phyloP scores from a whole-genome alignment of 2,329 filamentous ascomycete species.

The Clarireedia paspali region DNA sequence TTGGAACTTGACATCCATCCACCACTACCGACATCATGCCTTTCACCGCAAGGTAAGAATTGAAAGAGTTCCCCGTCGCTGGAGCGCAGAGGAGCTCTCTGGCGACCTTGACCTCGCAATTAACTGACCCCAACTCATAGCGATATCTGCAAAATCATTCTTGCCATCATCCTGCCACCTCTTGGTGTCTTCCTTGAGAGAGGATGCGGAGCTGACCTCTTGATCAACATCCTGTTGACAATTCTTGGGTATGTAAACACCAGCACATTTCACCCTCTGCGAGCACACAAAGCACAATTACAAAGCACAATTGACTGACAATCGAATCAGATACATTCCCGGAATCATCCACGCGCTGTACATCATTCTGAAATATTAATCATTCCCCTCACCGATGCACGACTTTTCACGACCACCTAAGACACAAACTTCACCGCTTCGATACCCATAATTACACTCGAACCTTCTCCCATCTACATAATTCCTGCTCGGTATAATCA shows the following conservation, averaged over 20 bases:
- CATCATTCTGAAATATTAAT: conserved; percentile 82
- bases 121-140: conserved; percentile 33
- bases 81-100: background rate
- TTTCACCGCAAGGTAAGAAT: conserved; percentile 48
- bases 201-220: conserved; percentile 75
- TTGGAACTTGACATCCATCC: background rate
- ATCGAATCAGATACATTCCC: conserved; percentile 2
- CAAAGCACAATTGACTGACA: background rate
- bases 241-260: conserved; percentile 40
- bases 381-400: background rate
- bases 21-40: conserved; percentile 34
- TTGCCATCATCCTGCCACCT: conserved; percentile 84
- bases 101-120: background rate
- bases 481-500: background rate
- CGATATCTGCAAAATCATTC: conserved; percentile 74
- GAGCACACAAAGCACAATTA: no score
- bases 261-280: background rate
- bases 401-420: background rate
- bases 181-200: conserved; percentile 88
- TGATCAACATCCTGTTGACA: conserved; percentile 62
- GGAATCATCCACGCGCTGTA: conserved; percentile 15
- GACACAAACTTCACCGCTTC: background rate
- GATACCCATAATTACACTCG: background rate
- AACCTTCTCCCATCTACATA: background rate
- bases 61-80: background rate